Conservation (phyloP, 768 basidiomycete species). For the Inosperma sp. region DNA sequence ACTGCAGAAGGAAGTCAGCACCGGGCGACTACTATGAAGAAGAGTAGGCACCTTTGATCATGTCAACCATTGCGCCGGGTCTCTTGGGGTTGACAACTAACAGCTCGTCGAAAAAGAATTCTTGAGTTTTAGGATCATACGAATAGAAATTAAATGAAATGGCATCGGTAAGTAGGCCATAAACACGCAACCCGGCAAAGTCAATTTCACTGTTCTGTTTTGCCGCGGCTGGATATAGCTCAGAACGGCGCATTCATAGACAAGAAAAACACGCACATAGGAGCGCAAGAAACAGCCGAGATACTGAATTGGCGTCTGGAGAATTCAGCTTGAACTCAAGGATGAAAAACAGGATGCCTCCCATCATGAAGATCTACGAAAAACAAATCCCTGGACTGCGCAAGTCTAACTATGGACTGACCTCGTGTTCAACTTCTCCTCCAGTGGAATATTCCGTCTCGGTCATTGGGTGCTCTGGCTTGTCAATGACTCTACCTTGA, state of each 20-base stretch:
- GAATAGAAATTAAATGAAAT: not conserved
- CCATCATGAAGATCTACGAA: no score
- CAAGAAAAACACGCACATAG: slow-evolving; percentile 10
- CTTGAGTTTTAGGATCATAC: slow-evolving; percentile 17
- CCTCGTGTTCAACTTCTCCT: no score
- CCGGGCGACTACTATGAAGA: not conserved
- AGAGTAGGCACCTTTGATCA: not conserved
- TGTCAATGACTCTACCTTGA: no score
- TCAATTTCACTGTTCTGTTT: not conserved
- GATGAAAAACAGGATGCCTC: no score
- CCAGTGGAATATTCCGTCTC: no score
- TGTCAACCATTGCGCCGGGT: not conserved
- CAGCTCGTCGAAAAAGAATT: not conserved
- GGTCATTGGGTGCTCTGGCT: no score
- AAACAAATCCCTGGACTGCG: no score
- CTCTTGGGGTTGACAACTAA: no score
- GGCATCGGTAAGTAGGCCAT: not conserved
- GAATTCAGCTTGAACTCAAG: no score
- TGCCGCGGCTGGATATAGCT: not conserved
- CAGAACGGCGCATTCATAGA: not conserved
- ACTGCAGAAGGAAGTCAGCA: not conserved
- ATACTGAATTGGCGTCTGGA: no score
- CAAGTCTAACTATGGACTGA: no score
- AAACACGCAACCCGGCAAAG: not conserved
- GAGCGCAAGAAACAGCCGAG: no score